Evolutionary conservation across 140 eudicot genomes (phyloP).

Genomic region (Anethum foeniculum): DNA sequence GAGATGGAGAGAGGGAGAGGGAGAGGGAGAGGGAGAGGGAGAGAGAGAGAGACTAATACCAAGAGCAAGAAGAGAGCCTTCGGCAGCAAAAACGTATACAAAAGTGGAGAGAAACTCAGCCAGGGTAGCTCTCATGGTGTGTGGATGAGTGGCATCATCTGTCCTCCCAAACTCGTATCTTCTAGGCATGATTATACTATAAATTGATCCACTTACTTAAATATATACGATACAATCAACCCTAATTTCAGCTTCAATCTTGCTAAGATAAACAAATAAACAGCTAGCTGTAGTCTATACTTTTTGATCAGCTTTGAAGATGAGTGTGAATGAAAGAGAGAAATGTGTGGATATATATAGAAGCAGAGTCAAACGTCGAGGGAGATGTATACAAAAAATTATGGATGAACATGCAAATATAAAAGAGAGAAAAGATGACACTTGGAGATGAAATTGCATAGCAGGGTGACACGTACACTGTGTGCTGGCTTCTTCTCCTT

Average conservation of each 20-base stretch:
- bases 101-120: conserved; percentile 82
- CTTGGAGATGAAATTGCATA: conserved; percentile 43
- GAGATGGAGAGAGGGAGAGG: not conserved
- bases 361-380: not conserved
- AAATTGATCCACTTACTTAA: not conserved
- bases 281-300: not conserved
- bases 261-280: not conserved
- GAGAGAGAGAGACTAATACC: conserved; percentile 23
- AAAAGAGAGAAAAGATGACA: conserved; percentile 34
- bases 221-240: not conserved
- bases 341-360: not conserved
- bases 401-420: not conserved
- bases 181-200: conserved; percentile 23
- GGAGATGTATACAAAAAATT: conserved; percentile 5
- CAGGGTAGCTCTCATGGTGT: conserved; percentile 73
- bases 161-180: conserved; percentile 63
- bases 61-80: conserved; percentile 78
- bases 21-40: not conserved
- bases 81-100: conserved; percentile 81
- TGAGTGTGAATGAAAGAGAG: not conserved
- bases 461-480: conserved; percentile 63
- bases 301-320: not conserved
- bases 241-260: not conserved
- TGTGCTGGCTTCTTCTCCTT: conserved; percentile 17
- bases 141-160: conserved; percentile 86